These are phyloP conservation scores for Coccomyxa subellipsoidea DNA, from an alignment of 163 green algal species.

Conservation along the genomic window DNA sequence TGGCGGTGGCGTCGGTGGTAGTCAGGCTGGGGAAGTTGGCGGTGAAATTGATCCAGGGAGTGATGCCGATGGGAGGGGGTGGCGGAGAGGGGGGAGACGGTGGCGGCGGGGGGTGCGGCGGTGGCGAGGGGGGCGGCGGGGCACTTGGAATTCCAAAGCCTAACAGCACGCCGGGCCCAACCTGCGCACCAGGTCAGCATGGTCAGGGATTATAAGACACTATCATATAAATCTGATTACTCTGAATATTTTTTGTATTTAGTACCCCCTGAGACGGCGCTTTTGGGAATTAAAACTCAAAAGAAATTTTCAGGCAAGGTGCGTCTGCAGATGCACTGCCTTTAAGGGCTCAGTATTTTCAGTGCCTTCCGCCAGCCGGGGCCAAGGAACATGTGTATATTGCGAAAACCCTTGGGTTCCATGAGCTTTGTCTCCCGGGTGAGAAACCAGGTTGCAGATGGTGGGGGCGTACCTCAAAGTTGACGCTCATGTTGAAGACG, in stretches of 20 bases:
- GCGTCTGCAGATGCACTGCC: too few relatives aligned
- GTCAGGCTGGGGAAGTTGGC: not conserved
- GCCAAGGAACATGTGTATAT: too few relatives aligned
- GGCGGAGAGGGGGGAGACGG: not conserved
- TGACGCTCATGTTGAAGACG: slow-evolving; percentile 3
- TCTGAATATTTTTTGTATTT: too few relatives aligned
- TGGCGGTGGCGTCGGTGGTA: not conserved
- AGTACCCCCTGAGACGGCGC: too few relatives aligned
- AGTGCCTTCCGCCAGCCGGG: too few relatives aligned
- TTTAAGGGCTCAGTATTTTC: too few relatives aligned
- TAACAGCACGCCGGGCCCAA: not conserved
- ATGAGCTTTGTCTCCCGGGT: too few relatives aligned
- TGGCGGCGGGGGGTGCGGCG: not conserved
- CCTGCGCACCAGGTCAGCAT: not conserved
- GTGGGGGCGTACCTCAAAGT: not conserved
- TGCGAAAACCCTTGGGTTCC: too few relatives aligned
- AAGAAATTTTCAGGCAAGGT: too few relatives aligned
- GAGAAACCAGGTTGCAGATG: not conserved
- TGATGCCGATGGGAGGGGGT: not conserved
- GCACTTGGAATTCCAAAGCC: not conserved
- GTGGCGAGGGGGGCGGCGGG: not conserved
- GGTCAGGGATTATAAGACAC: too few relatives aligned
- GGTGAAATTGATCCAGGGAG: not conserved
- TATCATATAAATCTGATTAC: too few relatives aligned
- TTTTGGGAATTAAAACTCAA: too few relatives aligned